Conservation (phyloP, 306 rosid species). For the Medicago lupulina region DNA sequence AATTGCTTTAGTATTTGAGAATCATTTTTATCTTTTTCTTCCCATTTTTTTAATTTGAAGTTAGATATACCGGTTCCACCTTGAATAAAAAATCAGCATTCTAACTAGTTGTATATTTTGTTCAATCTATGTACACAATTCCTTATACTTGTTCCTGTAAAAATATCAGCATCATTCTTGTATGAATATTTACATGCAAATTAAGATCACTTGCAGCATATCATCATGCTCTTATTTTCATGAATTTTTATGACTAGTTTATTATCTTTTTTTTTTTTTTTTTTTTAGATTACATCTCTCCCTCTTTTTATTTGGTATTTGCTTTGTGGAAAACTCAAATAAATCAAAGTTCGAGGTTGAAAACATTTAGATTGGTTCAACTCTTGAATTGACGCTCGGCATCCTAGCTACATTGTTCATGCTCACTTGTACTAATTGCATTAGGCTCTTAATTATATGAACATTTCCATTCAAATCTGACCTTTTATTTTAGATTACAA, state of each 20-base stretch:
- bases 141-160: background rate
- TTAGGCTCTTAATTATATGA: background rate
- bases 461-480: background rate
- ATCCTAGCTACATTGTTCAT: background rate
- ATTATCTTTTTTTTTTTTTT: background rate
- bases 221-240: background rate
- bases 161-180: background rate
- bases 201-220: background rate
- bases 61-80: background rate
- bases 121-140: background rate
- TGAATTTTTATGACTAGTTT: background rate
- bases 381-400: background rate
- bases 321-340: background rate
- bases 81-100: background rate
- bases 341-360: background rate
- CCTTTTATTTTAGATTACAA: background rate
- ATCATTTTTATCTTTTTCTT: background rate
- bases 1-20: background rate
- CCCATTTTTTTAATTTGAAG: background rate
- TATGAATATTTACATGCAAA: background rate
- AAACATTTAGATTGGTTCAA: background rate
- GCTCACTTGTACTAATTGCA: background rate
- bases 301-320: background rate
- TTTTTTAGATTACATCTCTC: too few species aligned
- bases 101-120: too few species aligned